A percentile compares a stretch with the other conserved stretches of the same genome.
Evolutionary conservation across 805 yeast genomes (phyloP).

Genomic region (Cyberlindnera petersonii): DNA sequence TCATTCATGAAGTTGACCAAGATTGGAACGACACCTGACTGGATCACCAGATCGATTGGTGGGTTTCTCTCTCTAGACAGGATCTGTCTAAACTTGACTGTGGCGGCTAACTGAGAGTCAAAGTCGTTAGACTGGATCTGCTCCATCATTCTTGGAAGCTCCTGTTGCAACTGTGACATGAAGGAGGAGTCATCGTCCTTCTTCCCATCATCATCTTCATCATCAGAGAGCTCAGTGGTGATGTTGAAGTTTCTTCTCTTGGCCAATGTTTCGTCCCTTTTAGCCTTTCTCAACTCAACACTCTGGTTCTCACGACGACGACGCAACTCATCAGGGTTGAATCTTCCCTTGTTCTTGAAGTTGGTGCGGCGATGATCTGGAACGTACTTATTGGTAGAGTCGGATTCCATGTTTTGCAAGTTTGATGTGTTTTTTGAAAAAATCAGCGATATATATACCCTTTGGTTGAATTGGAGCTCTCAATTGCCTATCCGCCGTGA

Average conservation of each 20-base stretch:
- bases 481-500: too few relatives aligned
- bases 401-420: constrained; percentile 70
- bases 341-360: constrained; percentile 91
- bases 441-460: too few relatives aligned
- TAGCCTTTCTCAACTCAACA: constrained; percentile 92
- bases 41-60: constrained; percentile 90
- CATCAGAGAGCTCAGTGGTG: constrained; percentile 50
- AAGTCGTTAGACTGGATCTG: constrained; percentile 71
- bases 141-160: constrained; percentile 82
- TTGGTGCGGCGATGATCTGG: constrained; percentile 98
- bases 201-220: constrained; percentile 34
- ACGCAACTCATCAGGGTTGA: constrained; percentile 92
- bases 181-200: constrained; percentile 38
- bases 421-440: too few relatives aligned
- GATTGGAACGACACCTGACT: constrained; percentile 89
- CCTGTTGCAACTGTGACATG: constrained; percentile 50
- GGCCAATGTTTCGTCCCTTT: constrained; percentile 90
- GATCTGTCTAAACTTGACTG: constrained; percentile 89
- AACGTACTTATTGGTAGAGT: constrained; percentile 75
- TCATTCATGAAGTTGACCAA: constrained; percentile 80
- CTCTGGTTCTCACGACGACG: constrained; percentile 97
- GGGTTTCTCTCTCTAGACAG: constrained; percentile 93
- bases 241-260: constrained; percentile 81
- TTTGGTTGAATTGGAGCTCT: too few relatives aligned
- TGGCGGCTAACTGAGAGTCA: constrained; percentile 80